A percentile compares a stretch with the other conserved stretches of the same genome.
phyloP scores from a whole-genome alignment of 768 basidiomycete species.

The Megacollybia marginata region DNA sequence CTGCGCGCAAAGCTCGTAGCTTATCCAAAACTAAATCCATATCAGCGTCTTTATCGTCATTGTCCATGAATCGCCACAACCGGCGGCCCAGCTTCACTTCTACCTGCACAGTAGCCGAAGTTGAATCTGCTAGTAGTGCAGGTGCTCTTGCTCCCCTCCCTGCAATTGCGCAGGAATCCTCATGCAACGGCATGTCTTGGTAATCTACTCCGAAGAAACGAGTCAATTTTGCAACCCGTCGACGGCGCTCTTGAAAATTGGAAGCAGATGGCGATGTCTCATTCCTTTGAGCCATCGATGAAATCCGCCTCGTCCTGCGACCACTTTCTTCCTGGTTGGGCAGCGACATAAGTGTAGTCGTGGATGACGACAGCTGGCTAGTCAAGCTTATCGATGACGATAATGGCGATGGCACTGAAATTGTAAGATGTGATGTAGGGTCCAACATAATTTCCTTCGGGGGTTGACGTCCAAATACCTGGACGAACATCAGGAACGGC shows the following conservation, averaged over 20 bases:
- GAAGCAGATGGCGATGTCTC: not conserved
- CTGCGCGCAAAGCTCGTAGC: constrained; percentile 34
- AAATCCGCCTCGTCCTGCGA: not conserved
- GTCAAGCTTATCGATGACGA: not conserved
- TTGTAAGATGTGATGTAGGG: too few relatives aligned
- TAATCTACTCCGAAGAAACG: constrained; percentile 52
- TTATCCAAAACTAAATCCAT: constrained; percentile 35
- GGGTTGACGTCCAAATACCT: constrained; percentile 47
- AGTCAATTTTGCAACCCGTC: constrained; percentile 46
- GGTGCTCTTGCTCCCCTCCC: not conserved
- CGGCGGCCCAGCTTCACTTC: constrained; percentile 32
- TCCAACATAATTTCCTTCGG: constrained; percentile 34
- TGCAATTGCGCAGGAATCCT: not conserved
- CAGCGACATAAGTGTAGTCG: constrained; percentile 10
- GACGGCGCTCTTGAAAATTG: constrained; percentile 25
- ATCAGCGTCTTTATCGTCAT: constrained; percentile 24
- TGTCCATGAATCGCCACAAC: constrained; percentile 31
- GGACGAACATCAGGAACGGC: not conserved
- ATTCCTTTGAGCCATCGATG: not conserved
- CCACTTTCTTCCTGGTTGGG: not conserved
- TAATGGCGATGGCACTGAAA: too few relatives aligned
- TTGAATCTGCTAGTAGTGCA: not conserved
- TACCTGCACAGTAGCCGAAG: constrained; percentile 16
- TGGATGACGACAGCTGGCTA: constrained; percentile 12
- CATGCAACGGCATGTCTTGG: constrained; percentile 30